A percentile compares a stretch with the other conserved stretches of the same genome.
Conservation (phyloP, 179 eudicot species). For the Silene vulgaris region DNA sequence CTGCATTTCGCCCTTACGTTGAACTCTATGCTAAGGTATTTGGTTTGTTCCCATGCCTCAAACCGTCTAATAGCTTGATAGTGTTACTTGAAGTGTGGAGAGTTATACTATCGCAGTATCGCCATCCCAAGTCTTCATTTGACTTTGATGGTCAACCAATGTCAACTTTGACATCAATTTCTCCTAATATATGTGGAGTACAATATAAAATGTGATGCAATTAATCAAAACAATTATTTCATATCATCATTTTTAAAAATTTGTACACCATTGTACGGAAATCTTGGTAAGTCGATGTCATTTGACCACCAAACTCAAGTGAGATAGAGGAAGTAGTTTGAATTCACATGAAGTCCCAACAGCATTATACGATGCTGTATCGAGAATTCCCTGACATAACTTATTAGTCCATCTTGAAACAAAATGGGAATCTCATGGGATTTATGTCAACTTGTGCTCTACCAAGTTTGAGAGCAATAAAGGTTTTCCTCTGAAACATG, state of each 20-base stretch:
- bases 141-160: background rate
- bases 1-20: conserved; percentile 65
- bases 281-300: background rate
- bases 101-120: background rate
- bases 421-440: background rate
- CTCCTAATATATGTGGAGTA: too few species aligned
- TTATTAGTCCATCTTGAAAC: background rate
- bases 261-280: background rate
- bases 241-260: background rate
- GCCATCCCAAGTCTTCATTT: background rate
- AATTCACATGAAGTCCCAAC: background rate
- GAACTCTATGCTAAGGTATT: conserved; percentile 90
- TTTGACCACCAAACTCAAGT: background rate
- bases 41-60: background rate
- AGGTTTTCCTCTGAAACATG: background rate
- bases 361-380: conserved; percentile 5
- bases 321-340: background rate
- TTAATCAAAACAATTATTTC: background rate
- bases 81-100: background rate
- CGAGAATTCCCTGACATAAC: background rate
- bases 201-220: background rate
- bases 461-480: background rate
- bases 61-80: background rate
- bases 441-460: conserved; percentile 8
- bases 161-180: background rate